A percentile compares a stretch with the other conserved stretches of the same genome.
These are phyloP conservation scores for Kockiozyma suomiensis DNA, from an alignment of 805 yeast genomes.

Conservation along the genomic window DNA sequence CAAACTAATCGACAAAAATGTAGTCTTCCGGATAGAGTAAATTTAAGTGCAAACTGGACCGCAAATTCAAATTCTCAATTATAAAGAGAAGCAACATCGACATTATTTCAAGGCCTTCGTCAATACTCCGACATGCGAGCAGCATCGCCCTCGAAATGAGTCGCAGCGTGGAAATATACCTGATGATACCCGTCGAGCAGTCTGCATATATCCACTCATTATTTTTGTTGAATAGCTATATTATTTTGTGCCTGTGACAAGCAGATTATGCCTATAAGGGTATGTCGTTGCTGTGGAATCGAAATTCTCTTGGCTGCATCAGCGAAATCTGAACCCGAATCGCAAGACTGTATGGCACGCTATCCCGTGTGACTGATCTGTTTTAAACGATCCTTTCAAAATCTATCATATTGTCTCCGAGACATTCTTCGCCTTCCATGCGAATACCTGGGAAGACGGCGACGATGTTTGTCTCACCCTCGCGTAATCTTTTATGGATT, in stretches of 20 bases:
- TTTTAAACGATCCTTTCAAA: conserved; percentile 8
- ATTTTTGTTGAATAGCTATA: conserved; percentile 10
- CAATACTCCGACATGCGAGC: too few species aligned
- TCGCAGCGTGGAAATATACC: conserved; percentile 1
- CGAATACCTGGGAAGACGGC: conserved; percentile 16
- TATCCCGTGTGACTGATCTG: conserved; percentile 19
- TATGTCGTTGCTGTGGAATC: conserved; percentile 17
- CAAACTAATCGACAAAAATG: too few species aligned
- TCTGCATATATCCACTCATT: conserved; percentile 17
- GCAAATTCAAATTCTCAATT: too few species aligned
- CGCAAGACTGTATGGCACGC: conserved; percentile 7
- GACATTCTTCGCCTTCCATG: conserved; percentile 11
- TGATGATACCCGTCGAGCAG: conserved; percentile 3
- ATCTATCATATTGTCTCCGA: conserved; percentile 11
- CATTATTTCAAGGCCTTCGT: too few species aligned
- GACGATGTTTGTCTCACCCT: conserved; percentile 10
- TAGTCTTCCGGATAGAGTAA: too few species aligned
- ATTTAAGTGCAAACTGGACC: too few species aligned
- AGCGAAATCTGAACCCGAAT: conserved; percentile 7
- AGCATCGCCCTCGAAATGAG: conserved; percentile 10
- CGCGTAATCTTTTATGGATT: conserved; percentile 4
- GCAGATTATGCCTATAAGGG: conserved; percentile 16
- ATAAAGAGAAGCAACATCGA: too few species aligned
- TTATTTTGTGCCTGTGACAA: conserved; percentile 17
- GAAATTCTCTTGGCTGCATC: conserved; percentile 7